phyloP scores from a whole-genome alignment of 208 protist species.

The Naegleria fowleri region DNA sequence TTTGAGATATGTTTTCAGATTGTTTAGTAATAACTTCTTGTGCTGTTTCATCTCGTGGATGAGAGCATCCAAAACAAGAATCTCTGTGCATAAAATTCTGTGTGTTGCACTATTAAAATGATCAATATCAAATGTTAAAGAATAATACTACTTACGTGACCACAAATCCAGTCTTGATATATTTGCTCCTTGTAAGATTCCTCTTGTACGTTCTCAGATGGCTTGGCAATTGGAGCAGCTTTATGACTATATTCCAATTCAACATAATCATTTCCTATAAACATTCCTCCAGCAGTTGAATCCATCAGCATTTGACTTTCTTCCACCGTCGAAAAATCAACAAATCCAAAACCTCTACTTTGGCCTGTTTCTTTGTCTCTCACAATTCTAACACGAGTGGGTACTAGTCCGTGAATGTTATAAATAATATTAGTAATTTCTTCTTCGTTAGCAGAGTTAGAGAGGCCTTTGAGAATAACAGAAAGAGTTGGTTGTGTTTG shows the following conservation, averaged over 20 bases:
- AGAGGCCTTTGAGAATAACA: not conserved
- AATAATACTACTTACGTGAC: not conserved
- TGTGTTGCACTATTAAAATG: not conserved
- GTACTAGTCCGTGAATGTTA: not conserved
- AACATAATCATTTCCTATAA: conserved; percentile 16
- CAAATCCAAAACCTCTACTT: conserved; percentile 21
- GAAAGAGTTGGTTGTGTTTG: not conserved
- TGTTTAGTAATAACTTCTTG: not conserved
- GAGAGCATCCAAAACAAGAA: not conserved
- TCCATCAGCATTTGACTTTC: not conserved
- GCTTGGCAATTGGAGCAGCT: not conserved
- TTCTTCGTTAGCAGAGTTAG: not conserved
- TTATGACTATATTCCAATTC: not conserved
- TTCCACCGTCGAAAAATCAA: not conserved
- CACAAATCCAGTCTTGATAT: conserved; percentile 15
- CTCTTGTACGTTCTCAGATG: not conserved
- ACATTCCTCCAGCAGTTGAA: conserved; percentile 1
- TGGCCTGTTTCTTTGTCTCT: not conserved
- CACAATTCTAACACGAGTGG: not conserved
- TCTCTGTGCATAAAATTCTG: not conserved
- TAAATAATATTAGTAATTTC: not conserved
- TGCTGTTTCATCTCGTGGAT: not conserved
- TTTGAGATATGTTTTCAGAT: not conserved
- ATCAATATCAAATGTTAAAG: not conserved
- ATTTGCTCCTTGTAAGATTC: not conserved